A percentile compares a stretch with the other conserved stretches of the same genome.
phyloP scores from a whole-genome alignment of 495 filamentous ascomycete genomes.

The Aspergillus leporis region DNA sequence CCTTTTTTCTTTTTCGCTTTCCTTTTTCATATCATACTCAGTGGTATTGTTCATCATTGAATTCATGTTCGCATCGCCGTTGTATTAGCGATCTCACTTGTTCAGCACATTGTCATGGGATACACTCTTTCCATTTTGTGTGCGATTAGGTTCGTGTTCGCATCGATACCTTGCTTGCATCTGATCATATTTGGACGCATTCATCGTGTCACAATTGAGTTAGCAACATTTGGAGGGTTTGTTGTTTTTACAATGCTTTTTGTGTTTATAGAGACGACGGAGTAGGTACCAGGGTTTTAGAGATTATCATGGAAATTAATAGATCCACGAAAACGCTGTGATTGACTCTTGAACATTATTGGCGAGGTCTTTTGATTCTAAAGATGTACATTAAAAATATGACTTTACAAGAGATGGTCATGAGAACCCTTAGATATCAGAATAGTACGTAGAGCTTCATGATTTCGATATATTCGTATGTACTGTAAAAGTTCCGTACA shows the following conservation, averaged over 20 bases:
- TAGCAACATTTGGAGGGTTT: neutral
- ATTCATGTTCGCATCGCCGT: neutral
- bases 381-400: neutral
- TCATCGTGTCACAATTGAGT: neutral
- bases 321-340: neutral
- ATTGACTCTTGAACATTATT: neutral
- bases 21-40: neutral
- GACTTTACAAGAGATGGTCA: neutral
- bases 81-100: constrained; percentile 6
- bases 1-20: too few species aligned
- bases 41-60: neutral
- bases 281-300: neutral
- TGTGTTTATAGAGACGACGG: neutral
- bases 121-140: neutral
- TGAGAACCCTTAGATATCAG: neutral
- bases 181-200: neutral
- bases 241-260: neutral
- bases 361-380: neutral
- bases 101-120: neutral
- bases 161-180: neutral
- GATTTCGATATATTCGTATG: neutral
- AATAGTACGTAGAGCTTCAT: neutral
- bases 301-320: constrained; percentile 1
- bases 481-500: neutral
- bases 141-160: neutral